Conservation (phyloP, 2,329 filamentous ascomycete species). For the Tympanopsis confertula region DNA sequence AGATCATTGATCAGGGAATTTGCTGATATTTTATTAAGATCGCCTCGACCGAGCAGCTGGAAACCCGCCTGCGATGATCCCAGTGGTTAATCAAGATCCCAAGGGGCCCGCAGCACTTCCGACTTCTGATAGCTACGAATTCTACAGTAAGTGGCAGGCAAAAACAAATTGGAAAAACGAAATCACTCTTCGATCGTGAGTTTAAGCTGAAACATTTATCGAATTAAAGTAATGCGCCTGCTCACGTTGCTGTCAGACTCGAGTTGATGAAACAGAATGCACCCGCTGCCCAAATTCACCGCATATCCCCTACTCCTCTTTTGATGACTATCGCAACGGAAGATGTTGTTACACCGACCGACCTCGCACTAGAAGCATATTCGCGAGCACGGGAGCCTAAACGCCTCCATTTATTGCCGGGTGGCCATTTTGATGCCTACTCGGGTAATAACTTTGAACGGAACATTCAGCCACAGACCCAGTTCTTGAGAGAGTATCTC, state of each 20-base stretch:
- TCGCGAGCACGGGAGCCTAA: slow-evolving; percentile 23
- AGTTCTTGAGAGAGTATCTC: too few species aligned
- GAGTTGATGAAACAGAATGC: slow-evolving; percentile 13
- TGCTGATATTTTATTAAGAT: too few species aligned
- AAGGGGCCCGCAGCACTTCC: slow-evolving; percentile 16
- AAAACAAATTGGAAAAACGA: slow-evolving; percentile 23
- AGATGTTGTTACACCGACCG: slow-evolving; percentile 18
- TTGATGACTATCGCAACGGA: slow-evolving; percentile 19
- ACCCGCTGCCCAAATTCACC: slow-evolving; percentile 16
- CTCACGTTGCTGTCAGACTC: slow-evolving; percentile 9
- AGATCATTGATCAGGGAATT: slow-evolving; percentile 2
- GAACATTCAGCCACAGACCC: too few species aligned
- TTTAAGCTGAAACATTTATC: slow-evolving; percentile 1
- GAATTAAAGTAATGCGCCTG: slow-evolving; percentile 3
- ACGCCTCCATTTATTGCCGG: slow-evolving; percentile 18
- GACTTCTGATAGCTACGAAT: slow-evolving; percentile 18
- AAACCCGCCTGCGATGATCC: slow-evolving; percentile 13
- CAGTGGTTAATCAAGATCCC: slow-evolving; percentile 18
- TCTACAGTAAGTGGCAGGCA: slow-evolving; percentile 17
- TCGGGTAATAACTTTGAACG: too few species aligned
- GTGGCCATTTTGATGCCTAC: slow-evolving; percentile 27
- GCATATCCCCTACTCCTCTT: slow-evolving; percentile 23
- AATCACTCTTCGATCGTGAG: slow-evolving; percentile 18
- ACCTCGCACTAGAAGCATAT: slow-evolving; percentile 20
- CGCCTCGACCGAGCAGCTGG: slow-evolving; percentile 17